A percentile compares a stretch with the other conserved stretches of the same genome.
phyloP scores from a whole-genome alignment of 176 grass and related monocot genomes.

The Rhynchospora breviuscula region DNA sequence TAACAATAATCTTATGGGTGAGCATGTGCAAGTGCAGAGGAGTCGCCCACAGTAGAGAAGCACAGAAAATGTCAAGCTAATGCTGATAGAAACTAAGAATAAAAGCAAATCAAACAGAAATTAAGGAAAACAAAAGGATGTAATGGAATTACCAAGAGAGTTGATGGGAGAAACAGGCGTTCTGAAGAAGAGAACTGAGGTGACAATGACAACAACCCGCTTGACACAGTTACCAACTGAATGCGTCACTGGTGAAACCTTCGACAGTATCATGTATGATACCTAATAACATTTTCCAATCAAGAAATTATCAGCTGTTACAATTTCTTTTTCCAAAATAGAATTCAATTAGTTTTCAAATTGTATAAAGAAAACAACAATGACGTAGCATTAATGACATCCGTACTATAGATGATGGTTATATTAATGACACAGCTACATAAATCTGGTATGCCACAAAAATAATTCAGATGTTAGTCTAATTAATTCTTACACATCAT shows the following conservation, averaged over 20 bases:
- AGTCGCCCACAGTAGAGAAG: neutral
- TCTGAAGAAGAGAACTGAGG: constrained; percentile 91
- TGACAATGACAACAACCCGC: constrained; percentile 84
- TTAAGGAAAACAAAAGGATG: neutral
- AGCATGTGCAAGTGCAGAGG: neutral
- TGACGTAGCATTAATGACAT: neutral
- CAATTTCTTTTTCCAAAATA: neutral
- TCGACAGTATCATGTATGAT: constrained; percentile 90
- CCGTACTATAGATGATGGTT: too few relatives aligned
- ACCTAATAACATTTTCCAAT: constrained; percentile 38
- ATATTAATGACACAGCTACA: neutral
- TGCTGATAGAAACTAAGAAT: neutral
- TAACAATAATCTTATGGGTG: neutral
- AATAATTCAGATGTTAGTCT: neutral
- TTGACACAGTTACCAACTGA: constrained; percentile 97
- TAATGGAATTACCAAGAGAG: constrained; percentile 47
- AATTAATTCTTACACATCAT: neutral
- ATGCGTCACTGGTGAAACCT: constrained; percentile 86
- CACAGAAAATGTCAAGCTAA: neutral
- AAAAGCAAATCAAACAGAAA: neutral
- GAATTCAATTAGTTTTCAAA: neutral
- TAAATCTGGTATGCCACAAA: neutral
- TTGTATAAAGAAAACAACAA: neutral
- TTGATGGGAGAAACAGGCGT: constrained; percentile 89
- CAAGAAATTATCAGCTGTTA: neutral